Base-by-base conservation (phyloP, 306 rosid genomes). In the Cicer pinnatifidum region DNA sequence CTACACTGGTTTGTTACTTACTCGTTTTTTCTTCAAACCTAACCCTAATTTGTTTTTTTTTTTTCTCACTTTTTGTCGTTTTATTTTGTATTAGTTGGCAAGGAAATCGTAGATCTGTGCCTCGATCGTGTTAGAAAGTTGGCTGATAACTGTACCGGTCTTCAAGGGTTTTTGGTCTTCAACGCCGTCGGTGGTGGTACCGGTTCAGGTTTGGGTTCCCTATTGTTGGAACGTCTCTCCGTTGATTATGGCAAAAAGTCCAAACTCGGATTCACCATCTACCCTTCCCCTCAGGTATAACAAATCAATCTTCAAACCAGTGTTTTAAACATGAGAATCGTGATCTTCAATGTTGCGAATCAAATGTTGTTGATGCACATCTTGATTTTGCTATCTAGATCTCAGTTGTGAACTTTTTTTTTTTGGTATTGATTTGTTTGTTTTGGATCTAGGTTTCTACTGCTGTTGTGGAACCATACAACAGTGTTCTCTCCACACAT, bases 151-250 rank as follows among this genome's bases (percentile, higher is more conserved):
- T 94, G 98, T 75, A 94, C 98, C 11, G 98, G 98, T 7, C 84
- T 94, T 63, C 98, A 94, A 78, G 98, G 98, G 6, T 94, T 94
- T 84, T 61, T 94, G 76, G 98, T 94, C 48, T 94, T 94, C 79
- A 94, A 68, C 76, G 98, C 98, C 72, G 98, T 94, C 59, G 98
- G 98, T 40, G 98, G 98, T 0, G 98, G 98, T 1, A 94, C 98
- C 13, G 98, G 98, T 38, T 94, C 98, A 44, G 98, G 98, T 58
- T 57, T 94, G 37, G 98, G 98, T 20, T 94, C 97, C 0, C 86
- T 94, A 83, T 67, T 94, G 28, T 75, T 94, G 75, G 98, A 94
- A 71, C 97, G 97, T 19, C 83, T 94, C 41, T 94, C 98, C 6
- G 98, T 94, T 2, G 98, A 94, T 79, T 93, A 93, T 67, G 98